Conservation (phyloP, 345 rosid genomes). For the Laguncularia racemosa region DNA sequence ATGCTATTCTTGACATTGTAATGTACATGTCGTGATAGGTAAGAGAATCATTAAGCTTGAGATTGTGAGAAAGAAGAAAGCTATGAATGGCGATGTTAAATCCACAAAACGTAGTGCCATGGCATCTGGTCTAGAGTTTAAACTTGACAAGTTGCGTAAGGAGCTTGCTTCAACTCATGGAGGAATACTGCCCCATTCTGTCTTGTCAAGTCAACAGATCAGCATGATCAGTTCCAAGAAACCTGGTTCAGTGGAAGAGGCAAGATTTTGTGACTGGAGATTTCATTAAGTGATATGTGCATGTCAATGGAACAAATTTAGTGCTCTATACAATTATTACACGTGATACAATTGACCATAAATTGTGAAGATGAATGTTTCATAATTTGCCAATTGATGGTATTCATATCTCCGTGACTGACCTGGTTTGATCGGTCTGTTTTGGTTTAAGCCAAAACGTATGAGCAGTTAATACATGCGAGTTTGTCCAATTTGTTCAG, state of each 20-base stretch:
- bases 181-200: conserved; percentile 79
- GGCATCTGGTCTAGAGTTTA: conserved; percentile 47
- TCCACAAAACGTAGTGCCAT: conserved; percentile 31
- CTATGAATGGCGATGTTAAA: conserved; percentile 20
- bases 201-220: conserved; percentile 74
- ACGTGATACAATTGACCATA: too few relatives aligned
- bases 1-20: not conserved
- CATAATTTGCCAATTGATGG: too few relatives aligned
- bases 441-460: too few relatives aligned
- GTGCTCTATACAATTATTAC: too few relatives aligned
- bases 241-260: conserved; percentile 65
- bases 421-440: too few relatives aligned
- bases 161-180: conserved; percentile 59
- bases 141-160: conserved; percentile 75
- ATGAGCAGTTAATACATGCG: too few relatives aligned
- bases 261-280: conserved; percentile 12
- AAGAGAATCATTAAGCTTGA: conserved; percentile 60
- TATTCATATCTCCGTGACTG: too few relatives aligned
- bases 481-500: too few relatives aligned
- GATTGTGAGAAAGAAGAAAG: conserved; percentile 37
- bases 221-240: conserved; percentile 41
- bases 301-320: too few relatives aligned
- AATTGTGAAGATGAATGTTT: too few relatives aligned
- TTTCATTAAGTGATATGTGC: not conserved
- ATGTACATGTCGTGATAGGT: conserved; percentile 21